These are phyloP conservation scores for Mariannaea sp. DNA, from an alignment of 2,329 filamentous ascomycete genomes.

Conservation along the genomic window DNA sequence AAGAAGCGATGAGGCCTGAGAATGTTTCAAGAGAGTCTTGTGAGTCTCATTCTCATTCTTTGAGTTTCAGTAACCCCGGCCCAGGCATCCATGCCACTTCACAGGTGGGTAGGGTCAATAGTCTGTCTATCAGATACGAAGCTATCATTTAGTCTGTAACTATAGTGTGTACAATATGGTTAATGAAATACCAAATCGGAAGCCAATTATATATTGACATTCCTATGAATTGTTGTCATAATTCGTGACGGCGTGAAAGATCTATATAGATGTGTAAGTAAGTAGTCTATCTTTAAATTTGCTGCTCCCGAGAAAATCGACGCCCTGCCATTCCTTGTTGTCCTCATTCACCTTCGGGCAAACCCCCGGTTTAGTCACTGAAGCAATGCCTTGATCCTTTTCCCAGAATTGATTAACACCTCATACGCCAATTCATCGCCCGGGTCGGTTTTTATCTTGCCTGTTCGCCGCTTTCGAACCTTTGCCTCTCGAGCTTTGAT, in stretches of 20 bases:
- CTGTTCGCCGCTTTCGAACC: conserved; percentile 47
- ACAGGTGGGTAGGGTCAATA: too few species aligned
- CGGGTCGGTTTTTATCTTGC: conserved; percentile 40
- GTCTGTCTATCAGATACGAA: not conserved
- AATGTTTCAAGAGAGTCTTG: not conserved
- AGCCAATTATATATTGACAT: not conserved
- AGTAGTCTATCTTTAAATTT: conserved; percentile 24
- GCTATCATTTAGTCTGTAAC: conserved; percentile 5
- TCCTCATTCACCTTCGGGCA: conserved; percentile 20
- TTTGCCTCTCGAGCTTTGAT: conserved; percentile 56
- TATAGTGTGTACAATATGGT: conserved; percentile 21
- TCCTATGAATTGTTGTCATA: conserved; percentile 11
- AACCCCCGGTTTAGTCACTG: conserved; percentile 39
- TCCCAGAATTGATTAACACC: conserved; percentile 50
- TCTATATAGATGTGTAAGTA: conserved; percentile 24
- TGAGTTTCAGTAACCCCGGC: not conserved
- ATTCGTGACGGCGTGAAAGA: conserved; percentile 22
- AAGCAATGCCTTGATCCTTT: conserved; percentile 49
- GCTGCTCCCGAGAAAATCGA: too few species aligned
- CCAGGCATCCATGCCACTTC: not conserved
- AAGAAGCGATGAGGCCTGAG: conserved; percentile 40
- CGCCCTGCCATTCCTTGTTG: conserved; percentile 16
- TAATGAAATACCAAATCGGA: not conserved
- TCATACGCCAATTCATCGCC: conserved; percentile 50
- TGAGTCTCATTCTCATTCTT: not conserved